Evolutionary conservation across 2,329 filamentous ascomycete genomes (phyloP), one percentile per base, ranked within the genome.

Genomic region (Diaporthe velutina): DNA sequence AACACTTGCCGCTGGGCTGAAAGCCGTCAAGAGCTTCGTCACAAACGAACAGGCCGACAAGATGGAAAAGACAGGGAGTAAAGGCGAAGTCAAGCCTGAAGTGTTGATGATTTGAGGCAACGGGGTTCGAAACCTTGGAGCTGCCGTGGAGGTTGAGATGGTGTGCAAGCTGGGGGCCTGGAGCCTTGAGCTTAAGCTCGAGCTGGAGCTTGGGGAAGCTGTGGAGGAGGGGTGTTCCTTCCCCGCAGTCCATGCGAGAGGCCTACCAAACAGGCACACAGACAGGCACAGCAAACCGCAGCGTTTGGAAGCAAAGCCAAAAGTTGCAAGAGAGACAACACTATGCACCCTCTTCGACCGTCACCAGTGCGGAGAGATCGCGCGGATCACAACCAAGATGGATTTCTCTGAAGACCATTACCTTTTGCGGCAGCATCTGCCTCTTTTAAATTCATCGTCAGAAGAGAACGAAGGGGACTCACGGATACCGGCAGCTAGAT

Each of bases 1-100:
- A 12, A 22, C 17, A 13, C 54, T 35, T 1, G 35, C 30, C 19
- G 22, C 54, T 19, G 10, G 15, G 19, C 7, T 33, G 30, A 12
- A 12, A n/a, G n/a, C n/a, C n/a, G 3, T 5, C 6, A 35, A 2
- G 30, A 57, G 3, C 17, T 57, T 2, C 9, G 0, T 2, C 9
- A n/a, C 55, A 3, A 13, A 9, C 25, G 5, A 12, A 40, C 4
- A 9, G 30, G 8, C 4, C 4, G 28, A 38, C 22, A 22, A 25
- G 55, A 5, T 17, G 6, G 12, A 5, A 50, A 35, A n/a, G 8
- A 25, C 13, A 19, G 12, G 17, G 7, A 60, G 8, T 4, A n/a
- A 52, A 67, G n/a, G 45, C 28, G 8, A 45, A 13, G n/a, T 52
- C 38, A 6, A 35, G 30, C 13, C 1, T n/a, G 30, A 28, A 25